phyloP scores from a whole-genome alignment of 2,329 filamentous ascomycete genomes.

The Phaeoacremonium minimum region DNA sequence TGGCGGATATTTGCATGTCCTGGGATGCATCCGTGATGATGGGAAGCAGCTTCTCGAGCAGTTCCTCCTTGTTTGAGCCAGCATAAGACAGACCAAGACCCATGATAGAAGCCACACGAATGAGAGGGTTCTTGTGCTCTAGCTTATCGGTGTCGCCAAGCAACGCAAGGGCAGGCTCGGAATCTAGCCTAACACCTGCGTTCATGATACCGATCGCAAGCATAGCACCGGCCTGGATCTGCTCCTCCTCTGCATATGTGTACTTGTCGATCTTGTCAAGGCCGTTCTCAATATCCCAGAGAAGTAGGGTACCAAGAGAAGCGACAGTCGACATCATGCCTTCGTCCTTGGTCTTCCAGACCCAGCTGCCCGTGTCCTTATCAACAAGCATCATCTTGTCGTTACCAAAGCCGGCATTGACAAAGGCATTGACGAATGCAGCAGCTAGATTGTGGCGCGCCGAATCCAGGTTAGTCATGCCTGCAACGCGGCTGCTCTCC shows the following conservation, averaged over 20 bases:
- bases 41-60: constrained; percentile 81
- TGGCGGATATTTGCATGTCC: constrained; percentile 93
- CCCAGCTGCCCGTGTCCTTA: constrained; percentile 86
- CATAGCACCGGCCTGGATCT: constrained; percentile 85
- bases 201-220: constrained; percentile 95
- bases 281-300: constrained; percentile 91
- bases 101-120: constrained; percentile 87
- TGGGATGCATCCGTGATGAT: constrained; percentile 79
- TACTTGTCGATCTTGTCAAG: constrained; percentile 93
- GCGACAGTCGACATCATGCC: constrained; percentile 97
- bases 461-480: constrained; percentile 91
- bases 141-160: constrained; percentile 78
- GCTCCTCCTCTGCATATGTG: constrained; percentile 76
- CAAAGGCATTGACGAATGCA: constrained; percentile 94
- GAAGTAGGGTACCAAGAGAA: constrained; percentile 82
- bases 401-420: constrained; percentile 90
- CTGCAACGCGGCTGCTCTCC: constrained; percentile 88
- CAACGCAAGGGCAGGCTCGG: constrained; percentile 84
- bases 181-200: constrained; percentile 83
- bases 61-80: constrained; percentile 84
- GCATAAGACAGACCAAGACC: constrained; percentile 92
- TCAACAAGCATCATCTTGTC: constrained; percentile 98
- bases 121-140: constrained; percentile 69
- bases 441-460: constrained; percentile 93
- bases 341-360: constrained; percentile 98